Percentiles rank a stretch among this genome's conserved stretches.
Evolutionary conservation across 805 yeast species (phyloP).

Genomic region (Lipomyces spencermartinsiae): DNA sequence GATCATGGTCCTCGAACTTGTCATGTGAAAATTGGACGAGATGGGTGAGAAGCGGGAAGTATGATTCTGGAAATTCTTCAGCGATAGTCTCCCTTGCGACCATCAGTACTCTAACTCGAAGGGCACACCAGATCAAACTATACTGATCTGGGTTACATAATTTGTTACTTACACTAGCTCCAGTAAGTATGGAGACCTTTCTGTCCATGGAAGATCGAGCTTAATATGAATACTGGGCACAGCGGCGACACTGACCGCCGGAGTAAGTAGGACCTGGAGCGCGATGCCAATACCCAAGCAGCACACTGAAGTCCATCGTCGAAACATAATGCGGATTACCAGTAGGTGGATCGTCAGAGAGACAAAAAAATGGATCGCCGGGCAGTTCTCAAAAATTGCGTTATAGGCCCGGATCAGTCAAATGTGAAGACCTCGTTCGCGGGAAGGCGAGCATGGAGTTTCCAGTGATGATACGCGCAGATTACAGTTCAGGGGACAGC

Average conservation of each 20-base stretch:
- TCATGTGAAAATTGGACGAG: constrained; percentile 31
- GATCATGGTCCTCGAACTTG: constrained; percentile 28
- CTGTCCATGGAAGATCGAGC: constrained; percentile 32
- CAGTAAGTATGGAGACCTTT: constrained; percentile 29
- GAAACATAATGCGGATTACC: not conserved
- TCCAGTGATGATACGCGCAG: not conserved
- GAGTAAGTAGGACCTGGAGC: not conserved
- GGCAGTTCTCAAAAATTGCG: not conserved
- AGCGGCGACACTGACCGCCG: constrained; percentile 15
- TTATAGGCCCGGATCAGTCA: not conserved
- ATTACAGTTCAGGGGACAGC: not conserved
- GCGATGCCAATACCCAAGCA: not conserved
- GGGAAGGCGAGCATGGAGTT: not conserved
- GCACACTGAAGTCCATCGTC: not conserved
- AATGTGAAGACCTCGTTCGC: not conserved
- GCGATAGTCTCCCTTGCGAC: constrained; percentile 45
- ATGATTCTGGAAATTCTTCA: constrained; percentile 43
- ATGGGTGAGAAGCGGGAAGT: constrained; percentile 45
- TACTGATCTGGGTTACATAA: not conserved
- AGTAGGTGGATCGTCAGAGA: not conserved
- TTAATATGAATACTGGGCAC: constrained; percentile 21
- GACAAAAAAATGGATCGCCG: not conserved
- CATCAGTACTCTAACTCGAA: not conserved
- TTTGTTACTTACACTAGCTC: constrained; percentile 32
- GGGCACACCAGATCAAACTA: not conserved